phyloP scores from a whole-genome alignment of 2,329 filamentous ascomycete genomes.

The Hymenotorrendiella dingleyae region DNA sequence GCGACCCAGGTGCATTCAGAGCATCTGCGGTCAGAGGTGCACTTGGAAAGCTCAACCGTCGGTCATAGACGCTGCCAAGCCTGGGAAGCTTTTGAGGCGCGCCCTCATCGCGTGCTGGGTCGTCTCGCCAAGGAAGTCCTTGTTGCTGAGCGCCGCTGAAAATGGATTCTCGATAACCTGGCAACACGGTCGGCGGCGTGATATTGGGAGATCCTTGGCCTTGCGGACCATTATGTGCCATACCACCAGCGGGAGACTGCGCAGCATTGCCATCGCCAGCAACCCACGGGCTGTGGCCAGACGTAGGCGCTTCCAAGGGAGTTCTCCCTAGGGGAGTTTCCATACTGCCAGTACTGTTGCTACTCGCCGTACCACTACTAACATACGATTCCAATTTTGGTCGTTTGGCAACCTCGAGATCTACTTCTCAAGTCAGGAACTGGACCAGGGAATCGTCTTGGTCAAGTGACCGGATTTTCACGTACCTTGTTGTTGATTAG shows the following conservation, averaged over 20 bases:
- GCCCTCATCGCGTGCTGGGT: slow-evolving; percentile 16
- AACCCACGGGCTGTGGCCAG: slow-evolving; percentile 20
- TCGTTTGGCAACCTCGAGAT: slow-evolving; percentile 26
- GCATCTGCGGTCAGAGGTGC: slow-evolving; percentile 9
- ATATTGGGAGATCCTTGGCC: slow-evolving; percentile 17
- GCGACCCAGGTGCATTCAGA: slow-evolving; percentile 15
- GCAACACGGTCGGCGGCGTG: slow-evolving; percentile 21
- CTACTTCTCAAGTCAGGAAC: slow-evolving; percentile 9
- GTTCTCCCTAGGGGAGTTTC: slow-evolving; percentile 15
- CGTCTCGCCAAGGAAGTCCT: slow-evolving; percentile 26
- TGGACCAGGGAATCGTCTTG: too few species aligned
- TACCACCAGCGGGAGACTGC: slow-evolving; percentile 8
- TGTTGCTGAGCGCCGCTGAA: slow-evolving; percentile 17
- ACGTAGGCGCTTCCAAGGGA: slow-evolving; percentile 20
- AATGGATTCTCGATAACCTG: slow-evolving; percentile 30
- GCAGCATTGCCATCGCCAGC: slow-evolving; percentile 8
- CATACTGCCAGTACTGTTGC: slow-evolving; percentile 10
- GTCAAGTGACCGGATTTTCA: neutral
- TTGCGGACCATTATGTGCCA: slow-evolving; percentile 1
- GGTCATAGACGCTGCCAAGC: slow-evolving; percentile 15
- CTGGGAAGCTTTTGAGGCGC: slow-evolving; percentile 15
- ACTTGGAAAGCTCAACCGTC: slow-evolving; percentile 15
- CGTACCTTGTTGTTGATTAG: slow-evolving; percentile 49
- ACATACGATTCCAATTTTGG: slow-evolving; percentile 29
- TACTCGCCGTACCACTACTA: slow-evolving; percentile 24